Evolutionary conservation across 2,329 filamentous ascomycete genomes (phyloP).

Genomic region (Fusarium sarcochroum): DNA sequence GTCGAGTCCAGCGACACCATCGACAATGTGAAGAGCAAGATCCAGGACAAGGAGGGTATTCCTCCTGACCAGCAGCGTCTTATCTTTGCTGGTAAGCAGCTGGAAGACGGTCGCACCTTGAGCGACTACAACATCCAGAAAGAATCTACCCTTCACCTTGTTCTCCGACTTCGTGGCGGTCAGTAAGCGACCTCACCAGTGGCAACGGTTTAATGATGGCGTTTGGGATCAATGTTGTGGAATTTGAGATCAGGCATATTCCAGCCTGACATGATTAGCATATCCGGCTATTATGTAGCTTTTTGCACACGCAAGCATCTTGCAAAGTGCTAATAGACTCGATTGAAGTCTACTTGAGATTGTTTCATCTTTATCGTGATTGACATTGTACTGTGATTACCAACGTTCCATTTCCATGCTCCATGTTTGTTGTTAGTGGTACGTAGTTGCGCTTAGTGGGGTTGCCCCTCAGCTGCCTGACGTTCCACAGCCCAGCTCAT

Average conservation of each 20-base stretch:
- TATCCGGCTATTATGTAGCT: conserved; percentile 42
- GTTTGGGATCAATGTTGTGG: conserved; percentile 45
- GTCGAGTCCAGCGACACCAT: conserved; percentile 93
- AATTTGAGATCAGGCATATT: conserved; percentile 36
- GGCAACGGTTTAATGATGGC: conserved; percentile 70
- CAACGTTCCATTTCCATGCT: neutral
- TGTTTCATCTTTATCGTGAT: neutral
- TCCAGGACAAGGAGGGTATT: conserved; percentile 98
- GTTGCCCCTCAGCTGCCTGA: conserved; percentile 22
- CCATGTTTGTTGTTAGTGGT: conserved; percentile 15
- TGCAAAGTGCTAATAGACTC: conserved; percentile 42
- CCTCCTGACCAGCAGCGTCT: conserved; percentile 95
- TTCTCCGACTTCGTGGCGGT: conserved; percentile 92
- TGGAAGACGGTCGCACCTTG: conserved; percentile 92
- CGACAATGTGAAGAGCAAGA: conserved; percentile 97
- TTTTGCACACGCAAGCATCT: conserved; percentile 16
- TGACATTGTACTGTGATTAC: neutral
- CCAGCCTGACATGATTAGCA: conserved; percentile 36
- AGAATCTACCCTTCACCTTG: conserved; percentile 87
- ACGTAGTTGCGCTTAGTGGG: conserved; percentile 7
- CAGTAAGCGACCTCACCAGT: conserved; percentile 47
- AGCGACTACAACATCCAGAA: conserved; percentile 98
- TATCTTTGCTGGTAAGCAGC: conserved; percentile 96
- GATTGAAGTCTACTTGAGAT: conserved; percentile 32
- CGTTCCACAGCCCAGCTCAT: conserved; percentile 21